Percentiles rank a stretch among this genome's conserved stretches.
Evolutionary conservation across 257 asterid genomes (phyloP).

Genomic region (Lantana camara): DNA sequence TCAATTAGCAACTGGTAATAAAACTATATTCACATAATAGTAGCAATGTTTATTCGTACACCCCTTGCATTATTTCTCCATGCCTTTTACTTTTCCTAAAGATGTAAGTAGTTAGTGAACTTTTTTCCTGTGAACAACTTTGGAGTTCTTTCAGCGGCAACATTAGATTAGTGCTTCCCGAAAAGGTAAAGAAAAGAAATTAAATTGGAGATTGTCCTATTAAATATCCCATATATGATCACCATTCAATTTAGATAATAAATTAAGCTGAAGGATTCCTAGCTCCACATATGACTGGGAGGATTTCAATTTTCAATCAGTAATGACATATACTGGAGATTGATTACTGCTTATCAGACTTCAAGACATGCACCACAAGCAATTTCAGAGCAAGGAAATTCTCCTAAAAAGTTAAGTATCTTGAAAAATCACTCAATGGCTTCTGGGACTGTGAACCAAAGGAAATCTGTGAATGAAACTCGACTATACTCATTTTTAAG

Average conservation of each 20-base stretch:
- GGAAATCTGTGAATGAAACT: constrained; percentile 35
- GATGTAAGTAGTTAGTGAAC: not conserved
- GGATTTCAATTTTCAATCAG: constrained; percentile 1
- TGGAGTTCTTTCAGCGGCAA: not conserved
- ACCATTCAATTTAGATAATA: not conserved
- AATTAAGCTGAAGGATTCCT: not conserved
- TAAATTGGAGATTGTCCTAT: not conserved
- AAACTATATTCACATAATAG: not conserved
- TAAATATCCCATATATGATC: not conserved
- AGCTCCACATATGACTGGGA: not conserved
- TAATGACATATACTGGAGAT: constrained; percentile 5
- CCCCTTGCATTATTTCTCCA: constrained; percentile 4
- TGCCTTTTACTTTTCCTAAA: not conserved
- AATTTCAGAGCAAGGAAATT: not conserved
- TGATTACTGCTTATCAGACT: not conserved
- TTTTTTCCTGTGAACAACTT: not conserved
- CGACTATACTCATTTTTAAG: constrained; percentile 28
- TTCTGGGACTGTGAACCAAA: constrained; percentile 40
- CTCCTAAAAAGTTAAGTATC: too few species aligned
- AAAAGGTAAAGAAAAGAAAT: not conserved
- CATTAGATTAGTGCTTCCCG: not conserved
- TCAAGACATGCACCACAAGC: not conserved
- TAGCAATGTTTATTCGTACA: too few species aligned
- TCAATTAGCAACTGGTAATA: not conserved
- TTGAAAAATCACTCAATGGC: constrained; percentile 38